Conservation (phyloP, 129 eudicot genomes). For the Chrysanthemum seticuspe region DNA sequence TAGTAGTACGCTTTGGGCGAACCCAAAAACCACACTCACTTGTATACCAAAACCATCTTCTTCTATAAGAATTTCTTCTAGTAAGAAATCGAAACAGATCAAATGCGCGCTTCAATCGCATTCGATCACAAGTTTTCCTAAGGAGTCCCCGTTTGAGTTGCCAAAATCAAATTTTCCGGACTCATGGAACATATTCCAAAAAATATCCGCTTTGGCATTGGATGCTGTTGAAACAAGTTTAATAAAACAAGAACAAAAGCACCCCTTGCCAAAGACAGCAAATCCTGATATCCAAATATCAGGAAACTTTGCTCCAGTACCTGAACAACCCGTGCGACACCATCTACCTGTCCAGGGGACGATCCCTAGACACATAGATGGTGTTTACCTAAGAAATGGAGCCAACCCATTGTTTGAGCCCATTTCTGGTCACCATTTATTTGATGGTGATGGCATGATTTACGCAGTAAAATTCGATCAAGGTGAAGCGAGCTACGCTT, state of each 20-base stretch:
- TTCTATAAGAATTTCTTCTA: constrained; percentile 13
- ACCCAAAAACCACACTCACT: constrained; percentile 16
- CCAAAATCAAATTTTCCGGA: constrained; percentile 10
- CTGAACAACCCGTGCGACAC: constrained; percentile 42
- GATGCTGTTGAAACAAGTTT: constrained; percentile 56
- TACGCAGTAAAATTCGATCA: constrained; percentile 49
- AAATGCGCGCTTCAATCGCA: constrained; percentile 40
- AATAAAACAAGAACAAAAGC: constrained; percentile 34
- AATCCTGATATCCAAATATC: constrained; percentile 47
- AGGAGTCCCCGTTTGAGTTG: constrained; percentile 21
- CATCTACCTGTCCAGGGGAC: constrained; percentile 29
- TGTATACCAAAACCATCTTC: background rate
- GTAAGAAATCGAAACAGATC: constrained; percentile 20
- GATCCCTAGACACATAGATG: constrained; percentile 41
- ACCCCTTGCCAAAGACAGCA: constrained; percentile 52
- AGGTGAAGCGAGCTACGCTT: constrained; percentile 47
- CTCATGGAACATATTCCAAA: constrained; percentile 61
- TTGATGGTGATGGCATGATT: constrained; percentile 60
- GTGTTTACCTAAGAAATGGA: constrained; percentile 48
- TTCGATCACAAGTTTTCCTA: constrained; percentile 39
- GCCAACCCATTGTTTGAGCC: constrained; percentile 56
- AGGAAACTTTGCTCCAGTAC: constrained; percentile 54
- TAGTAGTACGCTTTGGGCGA: constrained; percentile 8
- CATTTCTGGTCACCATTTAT: constrained; percentile 48
- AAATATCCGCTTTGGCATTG: constrained; percentile 53